phyloP scores from a whole-genome alignment of 805 yeast species.

The Ogataea siamensis region DNA sequence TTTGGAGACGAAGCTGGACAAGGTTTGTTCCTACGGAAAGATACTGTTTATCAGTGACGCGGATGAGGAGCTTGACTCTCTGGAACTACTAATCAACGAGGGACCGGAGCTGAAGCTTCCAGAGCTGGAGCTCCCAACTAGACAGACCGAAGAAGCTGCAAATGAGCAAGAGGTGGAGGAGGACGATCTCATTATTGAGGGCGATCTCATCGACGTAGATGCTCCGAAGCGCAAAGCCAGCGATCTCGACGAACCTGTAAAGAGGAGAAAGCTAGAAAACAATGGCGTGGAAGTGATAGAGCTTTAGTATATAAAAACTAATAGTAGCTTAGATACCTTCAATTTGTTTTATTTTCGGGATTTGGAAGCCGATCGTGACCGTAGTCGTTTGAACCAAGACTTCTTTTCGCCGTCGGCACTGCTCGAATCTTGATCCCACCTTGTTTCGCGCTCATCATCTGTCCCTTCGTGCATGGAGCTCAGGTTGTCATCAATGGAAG shows the following conservation, averaged over 20 bases:
- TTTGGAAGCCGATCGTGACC: slow-evolving; percentile 32
- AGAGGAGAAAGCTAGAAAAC: slow-evolving; percentile 16
- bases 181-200: slow-evolving; percentile 20
- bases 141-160: slow-evolving; percentile 20
- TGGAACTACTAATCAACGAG: slow-evolving; percentile 54
- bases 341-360: slow-evolving; percentile 14
- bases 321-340: too few species aligned
- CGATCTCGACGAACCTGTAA: slow-evolving; percentile 14
- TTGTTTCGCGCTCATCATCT: slow-evolving; percentile 32
- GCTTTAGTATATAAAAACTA: slow-evolving; percentile 1
- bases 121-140: slow-evolving; percentile 22
- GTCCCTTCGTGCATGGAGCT: not conserved
- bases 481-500: slow-evolving; percentile 16
- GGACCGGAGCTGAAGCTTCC: slow-evolving; percentile 23
- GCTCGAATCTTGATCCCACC: slow-evolving; percentile 28
- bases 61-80: slow-evolving; percentile 58
- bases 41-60: slow-evolving; percentile 77
- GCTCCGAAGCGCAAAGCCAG: slow-evolving; percentile 17
- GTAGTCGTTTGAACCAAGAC: slow-evolving; percentile 46
- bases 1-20: slow-evolving; percentile 42
- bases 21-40: slow-evolving; percentile 56
- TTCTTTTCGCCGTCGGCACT: slow-evolving; percentile 22
- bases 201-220: slow-evolving; percentile 20
- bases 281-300: slow-evolving; percentile 9
- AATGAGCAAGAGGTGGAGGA: slow-evolving; percentile 25